phyloP scores from a whole-genome alignment of 306 rosid species.

The Cucurbita moschata region DNA sequence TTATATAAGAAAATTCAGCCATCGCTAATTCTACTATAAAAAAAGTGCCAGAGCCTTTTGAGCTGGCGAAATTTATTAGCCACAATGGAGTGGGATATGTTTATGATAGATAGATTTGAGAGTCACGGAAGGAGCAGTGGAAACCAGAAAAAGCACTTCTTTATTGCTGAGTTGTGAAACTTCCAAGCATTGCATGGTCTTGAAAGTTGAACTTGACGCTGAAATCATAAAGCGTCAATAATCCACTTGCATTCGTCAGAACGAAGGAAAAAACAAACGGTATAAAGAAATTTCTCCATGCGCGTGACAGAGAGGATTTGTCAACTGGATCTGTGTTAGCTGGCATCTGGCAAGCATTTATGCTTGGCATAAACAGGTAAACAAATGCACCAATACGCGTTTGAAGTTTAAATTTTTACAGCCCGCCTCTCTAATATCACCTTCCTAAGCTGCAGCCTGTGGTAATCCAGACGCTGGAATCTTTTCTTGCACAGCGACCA shows the following conservation, averaged over 20 bases:
- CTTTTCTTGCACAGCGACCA: not conserved
- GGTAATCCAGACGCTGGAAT: not conserved
- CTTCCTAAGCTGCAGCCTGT: not conserved
- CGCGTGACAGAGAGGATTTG: not conserved
- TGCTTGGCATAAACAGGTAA: not conserved
- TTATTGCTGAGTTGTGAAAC: not conserved
- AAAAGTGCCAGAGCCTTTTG: not conserved
- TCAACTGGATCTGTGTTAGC: not conserved
- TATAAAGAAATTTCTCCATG: not conserved
- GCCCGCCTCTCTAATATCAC: not conserved
- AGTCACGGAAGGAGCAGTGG: slow-evolving; percentile 2
- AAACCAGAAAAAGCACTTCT: not conserved
- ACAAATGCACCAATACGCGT: not conserved
- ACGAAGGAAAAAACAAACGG: not conserved
- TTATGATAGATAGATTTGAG: not conserved
- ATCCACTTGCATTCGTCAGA: not conserved
- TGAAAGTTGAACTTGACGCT: not conserved
- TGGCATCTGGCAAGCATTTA: slow-evolving; percentile 1
- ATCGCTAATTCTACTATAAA: not conserved
- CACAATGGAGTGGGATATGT: not conserved
- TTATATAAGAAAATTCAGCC: slow-evolving; percentile 7
- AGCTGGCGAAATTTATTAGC: not conserved
- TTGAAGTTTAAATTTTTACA: not conserved
- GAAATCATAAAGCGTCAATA: not conserved
- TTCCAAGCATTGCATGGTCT: not conserved